Evolutionary conservation across 139 green algal genomes (phyloP), one percentile per base, ranked within the genome.

Genomic region (Chlorella sorokiniana): DNA sequence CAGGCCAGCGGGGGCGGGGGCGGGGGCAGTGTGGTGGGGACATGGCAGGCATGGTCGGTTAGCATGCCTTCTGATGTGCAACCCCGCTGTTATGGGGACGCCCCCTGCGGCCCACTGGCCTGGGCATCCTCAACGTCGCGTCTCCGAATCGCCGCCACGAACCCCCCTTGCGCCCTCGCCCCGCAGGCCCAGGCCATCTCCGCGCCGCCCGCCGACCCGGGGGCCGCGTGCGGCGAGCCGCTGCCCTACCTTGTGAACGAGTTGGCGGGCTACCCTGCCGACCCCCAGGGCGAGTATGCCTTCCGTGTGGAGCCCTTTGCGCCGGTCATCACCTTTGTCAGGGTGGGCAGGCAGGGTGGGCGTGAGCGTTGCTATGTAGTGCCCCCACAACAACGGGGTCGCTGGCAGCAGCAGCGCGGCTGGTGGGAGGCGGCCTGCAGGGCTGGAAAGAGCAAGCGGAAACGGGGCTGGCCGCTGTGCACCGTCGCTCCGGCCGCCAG

Each of bases 221-320:
- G 1, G 7, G 51, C 44, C 1, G 18, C 56, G 1, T 59, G 83
- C 65, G 86, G 86, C 25, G 51, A 71, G 62, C 52, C 44, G 3
- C 84, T 89, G 72, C 83, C 86, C 44, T 84, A 42, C 72, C 78
- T 89, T 16, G 52, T 89, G 14, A 89, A 89, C 64, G 38, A 71
- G 51, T 54, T 89, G 79, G 61, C 84, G 11, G 25, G 69, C 51
- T 79, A 68, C 33, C 77, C 86, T 0, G 70, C 45, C 3, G 69
- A 89, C 70, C 71, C 71, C 1, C 33, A 31, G 22, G 16, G 27
- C 35, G 85, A 89, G 82, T 82, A 85, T 40, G 82, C 83, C 35
- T 89, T 89, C 78, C 48, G 51, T 52, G 86, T 89, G 62, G 86
- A 89, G 65, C 86, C 86, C 20, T 89, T 89, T 74, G 86, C 86